Evolutionary conservation across 306 rosid genomes (phyloP), one percentile per base, ranked within the genome.

Genomic region (Boehmeria nivea): DNA sequence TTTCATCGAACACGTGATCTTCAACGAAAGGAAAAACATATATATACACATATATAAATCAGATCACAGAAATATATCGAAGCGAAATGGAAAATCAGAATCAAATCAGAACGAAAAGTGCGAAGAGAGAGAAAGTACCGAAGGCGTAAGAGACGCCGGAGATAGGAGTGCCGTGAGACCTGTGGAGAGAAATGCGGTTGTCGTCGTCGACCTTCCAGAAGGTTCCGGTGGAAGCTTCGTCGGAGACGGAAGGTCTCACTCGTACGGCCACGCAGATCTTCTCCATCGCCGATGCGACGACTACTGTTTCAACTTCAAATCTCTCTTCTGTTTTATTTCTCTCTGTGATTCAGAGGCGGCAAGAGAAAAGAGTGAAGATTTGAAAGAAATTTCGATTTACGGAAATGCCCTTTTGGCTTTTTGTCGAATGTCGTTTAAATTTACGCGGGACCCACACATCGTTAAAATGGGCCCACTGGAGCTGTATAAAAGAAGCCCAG

Each of bases 191-290:
- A 70, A 91, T 72, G 56, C 96, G 87, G 68, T 87, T 87, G 57
- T 86, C 84, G 60, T 91, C 95, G 65, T 91, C 95, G 16, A 87
- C 74, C 71, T 79, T 91, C 96, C 96, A 87, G 78, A 75, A 68
- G 22, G 76, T 70, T 69, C 89, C 95, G 3, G 6, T 11, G 78
- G 65, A 22, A 40, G 15, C 45, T 3, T 84, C 86, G 25, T 76
- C 50, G 10, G 87, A 57, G 13, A 67, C 76, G 0, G 73, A 61
- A 54, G 99, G 96, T 20, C 99, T 81, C 58, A 91, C 72, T 38
- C 96, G 71, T 12, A 87, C 95, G 9, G 95, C 96, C 0, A 87
- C 94, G 51, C 99, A 82, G 72, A 91, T 85, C 77, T 85, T 91
- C 85, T 91, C 96, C 99, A 91, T 88, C 28, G 48, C 7, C 19